phyloP scores from a whole-genome alignment of 495 filamentous ascomycete species.

The Penicillium verhagenii region DNA sequence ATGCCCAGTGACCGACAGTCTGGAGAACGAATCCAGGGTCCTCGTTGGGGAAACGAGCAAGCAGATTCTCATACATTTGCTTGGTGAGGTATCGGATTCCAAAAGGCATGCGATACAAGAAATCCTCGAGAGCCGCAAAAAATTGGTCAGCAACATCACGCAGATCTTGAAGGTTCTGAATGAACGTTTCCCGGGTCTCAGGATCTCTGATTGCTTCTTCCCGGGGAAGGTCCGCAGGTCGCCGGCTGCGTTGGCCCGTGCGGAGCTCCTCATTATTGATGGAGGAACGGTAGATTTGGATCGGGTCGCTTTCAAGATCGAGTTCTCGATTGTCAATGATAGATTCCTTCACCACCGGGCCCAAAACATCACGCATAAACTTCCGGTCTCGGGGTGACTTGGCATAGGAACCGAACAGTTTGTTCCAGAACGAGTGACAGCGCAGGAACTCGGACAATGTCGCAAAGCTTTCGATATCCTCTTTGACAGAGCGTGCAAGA shows the following conservation, averaged over 20 bases:
- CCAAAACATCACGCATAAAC: slow-evolving; percentile 81
- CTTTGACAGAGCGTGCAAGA: slow-evolving; percentile 75
- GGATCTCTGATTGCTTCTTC: slow-evolving; percentile 92
- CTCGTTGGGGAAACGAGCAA: slow-evolving; percentile 74
- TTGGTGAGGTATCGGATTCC: slow-evolving; percentile 86
- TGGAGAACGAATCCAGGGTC: slow-evolving; percentile 76
- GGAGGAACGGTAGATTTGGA: slow-evolving; percentile 92
- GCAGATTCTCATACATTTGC: slow-evolving; percentile 77
- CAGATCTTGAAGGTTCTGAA: slow-evolving; percentile 89
- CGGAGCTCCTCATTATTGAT: slow-evolving; percentile 97
- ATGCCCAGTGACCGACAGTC: slow-evolving; percentile 84
- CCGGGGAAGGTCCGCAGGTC: slow-evolving; percentile 76
- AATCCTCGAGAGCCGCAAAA: slow-evolving; percentile 75
- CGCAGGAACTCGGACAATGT: slow-evolving; percentile 82
- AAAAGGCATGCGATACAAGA: slow-evolving; percentile 85
- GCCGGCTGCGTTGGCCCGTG: slow-evolving; percentile 77
- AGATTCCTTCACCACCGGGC: slow-evolving; percentile 78
- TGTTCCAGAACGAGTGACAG: slow-evolving; percentile 90
- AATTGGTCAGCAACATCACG: slow-evolving; percentile 91
- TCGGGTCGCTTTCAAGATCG: slow-evolving; percentile 93
- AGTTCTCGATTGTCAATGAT: slow-evolving; percentile 88
- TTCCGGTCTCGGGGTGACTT: slow-evolving; percentile 91
- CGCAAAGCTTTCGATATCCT: slow-evolving; percentile 75
- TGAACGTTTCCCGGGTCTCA: slow-evolving; percentile 88
- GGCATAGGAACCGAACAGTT: slow-evolving; percentile 80